Evolutionary conservation across 2,329 filamentous ascomycete species (phyloP), one percentile per base, ranked within the genome.

Genomic region (Phyllosticta citriasiana): DNA sequence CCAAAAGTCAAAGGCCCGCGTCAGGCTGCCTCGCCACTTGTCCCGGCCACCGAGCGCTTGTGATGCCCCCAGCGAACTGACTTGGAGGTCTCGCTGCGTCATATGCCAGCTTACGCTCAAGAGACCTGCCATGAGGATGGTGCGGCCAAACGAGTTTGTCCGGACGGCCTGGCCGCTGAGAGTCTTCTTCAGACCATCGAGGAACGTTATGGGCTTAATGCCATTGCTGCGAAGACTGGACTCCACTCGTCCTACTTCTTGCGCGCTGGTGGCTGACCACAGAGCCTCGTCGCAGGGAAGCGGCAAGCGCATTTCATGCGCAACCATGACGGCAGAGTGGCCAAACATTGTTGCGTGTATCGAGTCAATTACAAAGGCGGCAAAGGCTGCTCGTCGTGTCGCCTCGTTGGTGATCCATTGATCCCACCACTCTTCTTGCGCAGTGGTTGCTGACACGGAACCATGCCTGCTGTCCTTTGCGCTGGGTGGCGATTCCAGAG

Each of bases 291-390:
- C 92, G 70, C 93, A 97, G 0, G 94, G 94, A 53, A 99, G 76
- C 0, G 91, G 90, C 8, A 97, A 80, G 57, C 91, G 85, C 84
- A 99, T 90, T 74, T 97, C 94, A 69, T 97, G 92, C 2, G 92
- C 91, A 7, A 96, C 91, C 93, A 97, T 97, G 53, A 95, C 91
- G 0, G 91, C 93, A 2, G 92, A 94, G 73, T 97, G 94, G 0
- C 93, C 94, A 73, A 97, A 97, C 88, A 99, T 97, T 27, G 91
- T 96, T 1, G 92, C 91, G 73, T 99, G 94, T 1, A 92, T 95
- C 4, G 92, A 96, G 72, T 99, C 94, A 65, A 97, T 87, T 53
- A 97, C 85, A 70, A 97, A 97, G 0, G 94, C 94, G 0, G 89
- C 91, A 76, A 97, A 97, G 0, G 93, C 94, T 3, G 88, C 90